A percentile compares a stretch with the other conserved stretches of the same genome.
phyloP scores from a whole-genome alignment of 2,329 filamentous ascomycete species.

The Botrytis paeoniae region DNA sequence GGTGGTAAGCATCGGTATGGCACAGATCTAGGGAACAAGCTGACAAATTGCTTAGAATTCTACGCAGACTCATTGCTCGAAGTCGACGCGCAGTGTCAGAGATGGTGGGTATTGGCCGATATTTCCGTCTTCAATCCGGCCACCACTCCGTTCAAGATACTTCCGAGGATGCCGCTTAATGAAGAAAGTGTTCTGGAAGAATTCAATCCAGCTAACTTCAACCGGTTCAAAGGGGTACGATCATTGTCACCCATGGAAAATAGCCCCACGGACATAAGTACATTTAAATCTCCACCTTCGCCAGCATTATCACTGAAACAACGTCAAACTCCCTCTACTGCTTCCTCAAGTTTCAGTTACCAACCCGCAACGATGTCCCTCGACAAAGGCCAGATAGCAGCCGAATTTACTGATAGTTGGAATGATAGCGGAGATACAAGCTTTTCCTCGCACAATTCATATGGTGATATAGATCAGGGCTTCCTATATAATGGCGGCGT shows the following conservation, averaged over 20 bases:
- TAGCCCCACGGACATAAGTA: background rate
- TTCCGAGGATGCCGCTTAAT: background rate
- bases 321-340: background rate
- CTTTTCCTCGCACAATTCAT: background rate
- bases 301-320: no score
- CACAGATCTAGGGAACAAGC: background rate
- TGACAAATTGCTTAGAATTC: background rate
- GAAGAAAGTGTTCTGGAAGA: background rate
- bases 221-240: background rate
- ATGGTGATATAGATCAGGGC: background rate
- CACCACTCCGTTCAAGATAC: background rate
- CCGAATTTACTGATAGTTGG: background rate
- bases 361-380: background rate
- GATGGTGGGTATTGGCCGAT: conserved; percentile 8
- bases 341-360: background rate
- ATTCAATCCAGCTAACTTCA: background rate
- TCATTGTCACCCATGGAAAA: background rate
- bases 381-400: background rate
- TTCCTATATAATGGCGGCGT: background rate
- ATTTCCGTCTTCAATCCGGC: background rate
- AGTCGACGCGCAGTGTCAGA: conserved; percentile 7
- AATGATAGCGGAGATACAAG: no score
- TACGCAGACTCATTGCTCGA: background rate
- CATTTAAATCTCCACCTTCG: background rate
- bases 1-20: background rate